Evolutionary conservation across 805 yeast species (phyloP).

Genomic region (Lipomyces sp.): DNA sequence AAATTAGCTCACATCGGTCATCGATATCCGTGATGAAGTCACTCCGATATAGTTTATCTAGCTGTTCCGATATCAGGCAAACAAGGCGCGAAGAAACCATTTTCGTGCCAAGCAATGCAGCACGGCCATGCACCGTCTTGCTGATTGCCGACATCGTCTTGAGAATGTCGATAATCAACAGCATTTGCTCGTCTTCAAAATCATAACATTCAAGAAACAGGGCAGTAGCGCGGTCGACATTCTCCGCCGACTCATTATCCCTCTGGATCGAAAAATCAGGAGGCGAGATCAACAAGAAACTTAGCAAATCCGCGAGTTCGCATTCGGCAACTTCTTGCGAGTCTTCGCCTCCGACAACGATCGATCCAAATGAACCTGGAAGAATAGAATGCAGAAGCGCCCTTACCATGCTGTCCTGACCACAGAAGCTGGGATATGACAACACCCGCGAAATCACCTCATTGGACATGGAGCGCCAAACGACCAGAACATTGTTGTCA

Average conservation of each 20-base stretch:
- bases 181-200: too few species aligned
- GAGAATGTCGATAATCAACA: neutral
- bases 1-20: constrained; percentile 1
- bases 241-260: too few species aligned
- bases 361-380: constrained; percentile 6
- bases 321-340: neutral
- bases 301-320: neutral
- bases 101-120: neutral
- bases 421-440: neutral
- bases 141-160: neutral
- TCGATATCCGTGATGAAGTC: neutral
- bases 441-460: constrained; percentile 11
- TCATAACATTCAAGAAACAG: too few species aligned
- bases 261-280: neutral
- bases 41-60: constrained; percentile 5
- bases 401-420: neutral
- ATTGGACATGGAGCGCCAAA: constrained; percentile 17
- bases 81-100: constrained; percentile 6
- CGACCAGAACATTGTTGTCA: neutral
- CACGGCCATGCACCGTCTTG: constrained; percentile 6
- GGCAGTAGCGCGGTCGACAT: too few species aligned
- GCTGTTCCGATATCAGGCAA: constrained; percentile 6
- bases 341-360: neutral
- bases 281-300: constrained; percentile 1
- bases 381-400: neutral